Conservation (phyloP, 768 basidiomycete genomes). For the Lyophyllum shimeji region DNA sequence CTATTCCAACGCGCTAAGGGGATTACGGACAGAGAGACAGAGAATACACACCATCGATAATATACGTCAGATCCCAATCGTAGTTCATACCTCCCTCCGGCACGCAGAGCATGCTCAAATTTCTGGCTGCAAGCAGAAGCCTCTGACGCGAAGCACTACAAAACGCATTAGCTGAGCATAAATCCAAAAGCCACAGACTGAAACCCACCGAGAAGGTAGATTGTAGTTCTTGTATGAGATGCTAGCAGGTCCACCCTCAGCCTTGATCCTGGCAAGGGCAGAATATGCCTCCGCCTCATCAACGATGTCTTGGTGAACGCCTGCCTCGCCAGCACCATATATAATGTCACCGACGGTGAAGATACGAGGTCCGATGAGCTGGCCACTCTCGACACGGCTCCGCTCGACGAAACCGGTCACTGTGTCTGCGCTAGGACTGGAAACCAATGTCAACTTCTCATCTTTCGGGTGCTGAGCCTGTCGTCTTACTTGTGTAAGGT, state of each 20-base stretch:
- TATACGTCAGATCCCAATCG: slow-evolving; percentile 79
- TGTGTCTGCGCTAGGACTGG: slow-evolving; percentile 63
- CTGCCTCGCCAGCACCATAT: slow-evolving; percentile 49
- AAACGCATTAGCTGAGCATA: background rate
- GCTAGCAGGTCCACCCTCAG: slow-evolving; percentile 66
- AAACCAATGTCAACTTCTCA: background rate
- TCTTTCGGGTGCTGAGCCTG: background rate
- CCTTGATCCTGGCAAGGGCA: slow-evolving; percentile 67
- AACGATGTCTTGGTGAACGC: slow-evolving; percentile 61
- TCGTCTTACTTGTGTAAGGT: slow-evolving; percentile 72
- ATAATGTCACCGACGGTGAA: slow-evolving; percentile 69
- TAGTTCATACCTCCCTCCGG: slow-evolving; percentile 81
- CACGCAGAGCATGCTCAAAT: slow-evolving; percentile 68
- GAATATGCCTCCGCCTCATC: slow-evolving; percentile 62
- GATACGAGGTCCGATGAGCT: slow-evolving; percentile 68
- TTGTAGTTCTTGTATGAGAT: slow-evolving; percentile 84
- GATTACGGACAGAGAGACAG: background rate
- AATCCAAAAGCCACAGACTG: background rate
- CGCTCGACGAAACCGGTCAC: slow-evolving; percentile 66
- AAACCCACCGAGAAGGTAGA: slow-evolving; percentile 56
- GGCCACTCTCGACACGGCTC: slow-evolving; percentile 65
- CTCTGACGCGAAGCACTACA: slow-evolving; percentile 65
- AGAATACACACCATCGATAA: slow-evolving; percentile 57
- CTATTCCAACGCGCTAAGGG: slow-evolving; percentile 28
- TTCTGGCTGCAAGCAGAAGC: slow-evolving; percentile 56